A percentile compares a stretch with the other conserved stretches of the same genome.
Evolutionary conservation across 2,329 filamentous ascomycete genomes (phyloP).

Genomic region (Botrytis hyacinthi): DNA sequence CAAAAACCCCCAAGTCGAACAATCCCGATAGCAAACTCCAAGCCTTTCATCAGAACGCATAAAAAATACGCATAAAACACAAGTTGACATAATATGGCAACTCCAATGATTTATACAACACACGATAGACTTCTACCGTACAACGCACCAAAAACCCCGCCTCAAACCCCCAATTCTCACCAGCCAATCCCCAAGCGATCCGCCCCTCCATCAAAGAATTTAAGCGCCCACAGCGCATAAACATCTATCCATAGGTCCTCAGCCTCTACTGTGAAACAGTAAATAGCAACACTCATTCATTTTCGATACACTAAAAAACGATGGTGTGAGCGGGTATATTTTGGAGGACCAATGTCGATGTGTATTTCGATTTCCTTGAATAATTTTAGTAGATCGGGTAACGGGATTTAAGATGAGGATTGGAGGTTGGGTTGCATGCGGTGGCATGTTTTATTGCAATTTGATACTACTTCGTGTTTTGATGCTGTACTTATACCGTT

Average conservation of each 20-base stretch:
- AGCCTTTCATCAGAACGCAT: neutral
- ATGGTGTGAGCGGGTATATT: constrained; percentile 5
- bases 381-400: neutral
- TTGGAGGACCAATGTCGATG: neutral
- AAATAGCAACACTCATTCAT: neutral
- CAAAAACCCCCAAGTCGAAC: neutral
- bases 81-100: neutral
- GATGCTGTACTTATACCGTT: constrained; percentile 5
- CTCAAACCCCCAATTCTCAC: neutral
- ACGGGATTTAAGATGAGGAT: neutral
- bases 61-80: neutral
- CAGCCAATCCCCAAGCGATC: neutral
- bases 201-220: neutral
- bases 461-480: neutral
- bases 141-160: neutral
- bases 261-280: neutral
- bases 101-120: neutral
- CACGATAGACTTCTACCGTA: neutral
- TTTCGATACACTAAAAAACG: neutral
- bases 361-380: neutral
- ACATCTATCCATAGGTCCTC: neutral
- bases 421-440: neutral
- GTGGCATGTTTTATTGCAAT: neutral
- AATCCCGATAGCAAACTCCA: neutral
- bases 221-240: constrained; percentile 11